phyloP scores from a whole-genome alignment of 2,329 filamentous ascomycete genomes.

The Amauroascus verrucosus region DNA sequence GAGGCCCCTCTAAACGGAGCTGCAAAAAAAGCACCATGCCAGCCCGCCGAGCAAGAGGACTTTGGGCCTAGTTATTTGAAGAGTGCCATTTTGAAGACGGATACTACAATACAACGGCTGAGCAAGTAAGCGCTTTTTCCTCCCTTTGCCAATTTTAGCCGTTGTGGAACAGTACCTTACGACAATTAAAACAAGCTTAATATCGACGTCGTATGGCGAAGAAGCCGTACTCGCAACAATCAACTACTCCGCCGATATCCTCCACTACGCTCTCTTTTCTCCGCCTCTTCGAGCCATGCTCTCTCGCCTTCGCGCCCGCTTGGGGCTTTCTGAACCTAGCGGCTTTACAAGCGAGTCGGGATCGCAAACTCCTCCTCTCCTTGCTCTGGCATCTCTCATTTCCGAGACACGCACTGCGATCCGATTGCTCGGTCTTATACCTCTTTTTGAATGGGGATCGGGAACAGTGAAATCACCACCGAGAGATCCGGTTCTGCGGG shows the following conservation, averaged over 20 bases:
- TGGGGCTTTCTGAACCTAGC: constrained; percentile 16
- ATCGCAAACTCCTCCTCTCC: constrained; percentile 39
- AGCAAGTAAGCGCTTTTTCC: constrained; percentile 18
- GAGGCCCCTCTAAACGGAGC: background rate
- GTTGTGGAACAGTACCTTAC: no score
- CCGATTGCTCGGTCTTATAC: constrained; percentile 54
- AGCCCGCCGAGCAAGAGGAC: background rate
- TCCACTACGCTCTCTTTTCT: constrained; percentile 50
- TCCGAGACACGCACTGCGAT: constrained; percentile 45
- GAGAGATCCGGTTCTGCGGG: constrained; percentile 38
- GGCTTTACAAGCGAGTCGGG: constrained; percentile 23
- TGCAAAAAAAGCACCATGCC: background rate
- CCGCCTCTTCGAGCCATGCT: constrained; percentile 40
- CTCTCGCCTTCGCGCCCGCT: constrained; percentile 38
- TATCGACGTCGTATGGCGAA: constrained; percentile 58
- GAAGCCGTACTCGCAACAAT: constrained; percentile 59
- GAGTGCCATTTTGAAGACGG: background rate
- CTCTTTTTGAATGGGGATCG: constrained; percentile 70
- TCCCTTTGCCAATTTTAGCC: background rate
- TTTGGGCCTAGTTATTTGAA: background rate
- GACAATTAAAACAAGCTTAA: constrained; percentile 39
- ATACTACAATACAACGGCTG: constrained; percentile 12
- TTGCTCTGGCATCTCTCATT: constrained; percentile 39
- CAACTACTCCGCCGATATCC: constrained; percentile 56
- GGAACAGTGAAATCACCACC: constrained; percentile 43